Evolutionary conservation across 2,329 filamentous ascomycete genomes (phyloP).

Genomic region (Alternaria triticimaculans): DNA sequence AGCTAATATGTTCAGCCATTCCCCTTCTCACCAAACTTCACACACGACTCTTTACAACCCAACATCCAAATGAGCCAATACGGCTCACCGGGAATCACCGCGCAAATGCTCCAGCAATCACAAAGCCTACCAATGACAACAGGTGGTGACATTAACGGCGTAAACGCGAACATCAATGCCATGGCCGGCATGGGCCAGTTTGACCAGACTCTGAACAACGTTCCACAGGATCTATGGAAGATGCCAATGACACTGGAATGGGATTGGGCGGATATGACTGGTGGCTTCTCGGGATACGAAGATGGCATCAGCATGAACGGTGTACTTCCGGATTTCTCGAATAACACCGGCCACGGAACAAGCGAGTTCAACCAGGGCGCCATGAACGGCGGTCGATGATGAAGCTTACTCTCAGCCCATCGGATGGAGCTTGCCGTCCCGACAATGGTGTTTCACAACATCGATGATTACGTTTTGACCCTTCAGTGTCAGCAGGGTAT

Average conservation of each 20-base stretch:
- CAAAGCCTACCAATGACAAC: slow-evolving; percentile 32
- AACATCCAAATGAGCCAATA: slow-evolving; percentile 37
- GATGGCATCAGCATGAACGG: slow-evolving; percentile 50
- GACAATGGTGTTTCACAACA: neutral
- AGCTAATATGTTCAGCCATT: slow-evolving; percentile 42
- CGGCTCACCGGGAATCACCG: slow-evolving; percentile 40
- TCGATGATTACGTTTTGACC: neutral
- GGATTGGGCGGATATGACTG: slow-evolving; percentile 69
- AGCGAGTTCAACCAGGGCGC: slow-evolving; percentile 43
- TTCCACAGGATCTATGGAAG: slow-evolving; percentile 93
- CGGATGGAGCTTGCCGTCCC: neutral
- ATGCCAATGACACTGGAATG: slow-evolving; percentile 96
- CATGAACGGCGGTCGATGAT: slow-evolving; percentile 40
- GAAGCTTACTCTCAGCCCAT: neutral
- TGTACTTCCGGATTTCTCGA: slow-evolving; percentile 43
- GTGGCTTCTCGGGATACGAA: slow-evolving; percentile 43
- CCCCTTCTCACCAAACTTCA: slow-evolving; percentile 50
- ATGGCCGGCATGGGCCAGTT: slow-evolving; percentile 58
- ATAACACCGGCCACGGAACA: slow-evolving; percentile 35
- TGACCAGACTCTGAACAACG: slow-evolving; percentile 74
- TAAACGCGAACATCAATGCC: slow-evolving; percentile 35
- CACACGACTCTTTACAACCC: slow-evolving; percentile 45
- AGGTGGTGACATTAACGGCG: slow-evolving; percentile 27
- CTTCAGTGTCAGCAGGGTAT: neutral
- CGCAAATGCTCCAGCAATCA: slow-evolving; percentile 40